These are phyloP conservation scores for Trichosporon faecale DNA, from an alignment of 1,284 basidiomycete species.

Conservation along the genomic window DNA sequence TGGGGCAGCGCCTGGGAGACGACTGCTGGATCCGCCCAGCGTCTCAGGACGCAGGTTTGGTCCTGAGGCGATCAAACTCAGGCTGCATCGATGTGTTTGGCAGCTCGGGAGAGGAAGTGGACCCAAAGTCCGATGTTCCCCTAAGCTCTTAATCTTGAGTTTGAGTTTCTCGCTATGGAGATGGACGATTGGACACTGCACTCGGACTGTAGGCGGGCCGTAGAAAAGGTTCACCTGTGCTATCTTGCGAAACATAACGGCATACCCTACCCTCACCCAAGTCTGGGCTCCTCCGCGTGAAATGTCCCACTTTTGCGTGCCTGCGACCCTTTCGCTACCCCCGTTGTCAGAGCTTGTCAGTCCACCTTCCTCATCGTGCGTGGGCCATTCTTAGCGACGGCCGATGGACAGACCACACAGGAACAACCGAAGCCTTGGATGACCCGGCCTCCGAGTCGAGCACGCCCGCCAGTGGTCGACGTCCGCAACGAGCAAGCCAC, in stretches of 20 bases:
- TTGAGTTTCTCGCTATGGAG: not conserved
- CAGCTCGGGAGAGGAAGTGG: not conserved
- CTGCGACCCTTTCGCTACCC: not conserved
- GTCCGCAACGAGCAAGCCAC: not conserved
- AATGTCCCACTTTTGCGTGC: slow-evolving; percentile 4
- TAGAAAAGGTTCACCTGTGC: not conserved
- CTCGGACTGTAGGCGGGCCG: not conserved
- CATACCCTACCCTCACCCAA: not conserved
- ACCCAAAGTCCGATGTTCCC: not conserved
- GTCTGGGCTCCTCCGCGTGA: not conserved
- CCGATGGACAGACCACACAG: not conserved
- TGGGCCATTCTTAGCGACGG: not conserved
- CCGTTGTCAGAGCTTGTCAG: slow-evolving; percentile 1
- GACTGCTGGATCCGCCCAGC: not conserved
- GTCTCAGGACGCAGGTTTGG: not conserved
- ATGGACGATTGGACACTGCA: not conserved
- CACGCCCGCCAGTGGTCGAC: not conserved
- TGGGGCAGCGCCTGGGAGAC: not conserved
- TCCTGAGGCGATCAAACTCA: slow-evolving; percentile 1
- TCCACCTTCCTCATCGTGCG: not conserved
- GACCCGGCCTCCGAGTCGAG: not conserved
- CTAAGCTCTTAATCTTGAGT: slow-evolving; percentile 1
- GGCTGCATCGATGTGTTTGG: not conserved
- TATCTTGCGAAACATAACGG: slow-evolving; percentile 6
- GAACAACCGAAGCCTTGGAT: slow-evolving; percentile 1